Base-by-base conservation (phyloP, 163 green algal species). In the Chloromonas sp. region DNA sequence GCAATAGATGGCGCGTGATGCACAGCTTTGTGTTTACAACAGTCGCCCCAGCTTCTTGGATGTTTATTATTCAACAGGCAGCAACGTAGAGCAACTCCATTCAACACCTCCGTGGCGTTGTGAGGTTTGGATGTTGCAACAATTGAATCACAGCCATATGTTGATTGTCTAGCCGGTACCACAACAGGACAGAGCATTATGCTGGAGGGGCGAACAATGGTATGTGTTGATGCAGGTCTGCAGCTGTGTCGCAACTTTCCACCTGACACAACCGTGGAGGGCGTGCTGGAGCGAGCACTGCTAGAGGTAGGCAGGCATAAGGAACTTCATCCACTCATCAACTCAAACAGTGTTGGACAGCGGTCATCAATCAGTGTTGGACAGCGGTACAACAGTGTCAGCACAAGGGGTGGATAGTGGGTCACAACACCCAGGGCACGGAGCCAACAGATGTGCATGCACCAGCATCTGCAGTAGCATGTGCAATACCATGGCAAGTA, bases 201-300 rank as follows among this genome's bases (percentile, higher is more conserved):
- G 60, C 14, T 66, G 14, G 2, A 58, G 2, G n/a, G 60, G 0
- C 13, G 60, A 61, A 58, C 2, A 61, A 82, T 13, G 36, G 58
- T 61, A 58, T 2, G 2, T 2, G 14, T 66, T 2, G 2, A 2
- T 61, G 59, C 83, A 89, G 86, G 86, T 60, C 86, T 87, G 14
- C 86, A 89, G 74, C 61, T 87, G 58, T 85, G 82, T 60, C 83
- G 86, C 3, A 1, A 60, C 5, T 60, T 60, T 15, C 59, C 76
- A 0, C 36, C 81, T 0, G 76, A 87, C 76, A 79, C 58, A 58
- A 89, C 81, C 0, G 81, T 89, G 59, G 86, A 89, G 81, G 86
- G n/a, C 8, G 81, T 87, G 0, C 66, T 89, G 86, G 86, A 89
- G 83, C 61, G 74, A 14, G 83, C 86, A 0, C 71, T 89, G 83